Percentiles rank a stretch among this genome's conserved stretches.
These are phyloP conservation scores for Fusarium pilosicola DNA, from an alignment of 2,329 filamentous ascomycete genomes.

Conservation along the genomic window DNA sequence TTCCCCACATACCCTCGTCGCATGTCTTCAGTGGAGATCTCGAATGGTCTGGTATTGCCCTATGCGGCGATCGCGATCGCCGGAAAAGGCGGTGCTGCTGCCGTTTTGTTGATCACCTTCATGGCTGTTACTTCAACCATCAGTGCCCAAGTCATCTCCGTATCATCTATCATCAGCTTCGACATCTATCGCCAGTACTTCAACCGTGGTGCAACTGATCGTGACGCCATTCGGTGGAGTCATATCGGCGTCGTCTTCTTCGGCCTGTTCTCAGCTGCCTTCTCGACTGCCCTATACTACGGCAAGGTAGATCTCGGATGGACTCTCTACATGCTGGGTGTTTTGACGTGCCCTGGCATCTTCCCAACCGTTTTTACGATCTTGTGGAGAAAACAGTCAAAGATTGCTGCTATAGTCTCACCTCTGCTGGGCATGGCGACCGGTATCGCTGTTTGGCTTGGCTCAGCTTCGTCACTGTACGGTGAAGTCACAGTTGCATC, in stretches of 20 bases:
- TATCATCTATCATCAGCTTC: conserved; percentile 64
- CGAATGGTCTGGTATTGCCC: conserved; percentile 74
- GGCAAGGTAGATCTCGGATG: conserved; percentile 64
- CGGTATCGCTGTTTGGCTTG: conserved; percentile 63
- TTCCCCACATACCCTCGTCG: conserved; percentile 66
- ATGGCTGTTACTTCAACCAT: conserved; percentile 77
- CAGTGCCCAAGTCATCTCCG: conserved; percentile 63
- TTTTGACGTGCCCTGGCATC: conserved; percentile 63
- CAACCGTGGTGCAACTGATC: conserved; percentile 56
- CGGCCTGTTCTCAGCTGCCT: conserved; percentile 60
- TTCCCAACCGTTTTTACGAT: conserved; percentile 64
- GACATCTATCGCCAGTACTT: conserved; percentile 64
- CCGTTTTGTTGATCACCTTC: conserved; percentile 75
- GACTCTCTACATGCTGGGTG: conserved; percentile 65
- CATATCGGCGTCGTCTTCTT: conserved; percentile 65
- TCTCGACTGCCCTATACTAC: conserved; percentile 63
- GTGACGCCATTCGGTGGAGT: conserved; percentile 61
- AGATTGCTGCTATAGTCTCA: conserved; percentile 59
- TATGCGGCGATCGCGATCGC: conserved; percentile 75
- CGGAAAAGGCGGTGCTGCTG: conserved; percentile 75
- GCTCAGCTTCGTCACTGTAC: conserved; percentile 56
- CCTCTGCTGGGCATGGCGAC: conserved; percentile 61
- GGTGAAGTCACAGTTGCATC: conserved; percentile 59
- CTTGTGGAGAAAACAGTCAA: conserved; percentile 62
- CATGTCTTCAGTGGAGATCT: conserved; percentile 70